These are phyloP conservation scores for Hortiboletus campestris DNA, from an alignment of 768 basidiomycete species.

Conservation along the genomic window DNA sequence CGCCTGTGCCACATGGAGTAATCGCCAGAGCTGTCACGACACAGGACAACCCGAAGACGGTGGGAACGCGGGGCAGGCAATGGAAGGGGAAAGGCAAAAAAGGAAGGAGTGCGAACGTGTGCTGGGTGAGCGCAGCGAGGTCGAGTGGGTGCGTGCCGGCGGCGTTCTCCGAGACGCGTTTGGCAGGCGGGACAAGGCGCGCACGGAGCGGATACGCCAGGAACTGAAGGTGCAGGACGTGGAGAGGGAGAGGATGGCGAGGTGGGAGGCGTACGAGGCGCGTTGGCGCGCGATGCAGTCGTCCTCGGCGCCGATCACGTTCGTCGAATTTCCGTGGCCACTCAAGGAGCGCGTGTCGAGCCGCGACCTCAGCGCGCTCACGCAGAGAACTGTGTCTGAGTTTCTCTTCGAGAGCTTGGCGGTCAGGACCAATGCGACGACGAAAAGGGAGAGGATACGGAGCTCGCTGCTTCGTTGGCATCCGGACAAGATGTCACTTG, in stretches of 20 bases:
- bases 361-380: slow-evolving; percentile 34
- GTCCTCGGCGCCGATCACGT: slow-evolving; percentile 34
- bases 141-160: slow-evolving; percentile 60
- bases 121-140: slow-evolving; percentile 49
- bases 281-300: slow-evolving; percentile 46
- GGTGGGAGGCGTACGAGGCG: slow-evolving; percentile 55
- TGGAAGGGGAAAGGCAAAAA: slow-evolving; percentile 16
- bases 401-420: slow-evolving; percentile 50
- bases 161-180: slow-evolving; percentile 50
- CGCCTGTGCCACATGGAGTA: not conserved
- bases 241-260: slow-evolving; percentile 36
- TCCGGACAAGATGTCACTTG: slow-evolving; percentile 56
- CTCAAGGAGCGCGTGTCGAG: slow-evolving; percentile 23
- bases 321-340: slow-evolving; percentile 67
- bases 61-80: not conserved
- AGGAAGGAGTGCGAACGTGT: slow-evolving; percentile 35
- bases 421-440: slow-evolving; percentile 40
- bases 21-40: not conserved
- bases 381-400: slow-evolving; percentile 38
- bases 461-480: slow-evolving; percentile 65
- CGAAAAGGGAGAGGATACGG: slow-evolving; percentile 54
- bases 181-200: slow-evolving; percentile 49
- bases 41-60: not conserved
- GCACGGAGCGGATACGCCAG: slow-evolving; percentile 46
- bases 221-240: slow-evolving; percentile 46